A percentile compares a stretch with the other conserved stretches of the same genome.
These are phyloP conservation scores for Penicillium chermesinum DNA, from an alignment of 495 filamentous ascomycete species.

Conservation along the genomic window DNA sequence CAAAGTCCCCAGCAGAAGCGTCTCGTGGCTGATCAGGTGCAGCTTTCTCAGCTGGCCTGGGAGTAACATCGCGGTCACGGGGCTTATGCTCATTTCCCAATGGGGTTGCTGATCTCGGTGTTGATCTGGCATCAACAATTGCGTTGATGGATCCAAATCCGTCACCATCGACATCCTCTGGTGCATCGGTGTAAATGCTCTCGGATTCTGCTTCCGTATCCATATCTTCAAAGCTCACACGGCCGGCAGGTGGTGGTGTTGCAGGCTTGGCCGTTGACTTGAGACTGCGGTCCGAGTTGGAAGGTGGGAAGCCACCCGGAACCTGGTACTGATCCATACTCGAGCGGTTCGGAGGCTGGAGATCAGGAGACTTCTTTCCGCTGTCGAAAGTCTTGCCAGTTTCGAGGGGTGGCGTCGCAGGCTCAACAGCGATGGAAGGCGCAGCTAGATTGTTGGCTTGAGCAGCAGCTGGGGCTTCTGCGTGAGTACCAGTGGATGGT, in stretches of 20 bases:
- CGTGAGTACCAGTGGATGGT: neutral
- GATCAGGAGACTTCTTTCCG: constrained; percentile 8
- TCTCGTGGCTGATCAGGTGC: constrained; percentile 12
- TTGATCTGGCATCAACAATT: constrained; percentile 58
- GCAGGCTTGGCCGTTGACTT: constrained; percentile 5
- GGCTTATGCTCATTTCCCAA: constrained; percentile 9
- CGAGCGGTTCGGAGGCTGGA: constrained; percentile 16
- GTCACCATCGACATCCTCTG: constrained; percentile 70
- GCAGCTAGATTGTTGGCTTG: constrained; percentile 15
- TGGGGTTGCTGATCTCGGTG: constrained; percentile 14
- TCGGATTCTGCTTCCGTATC: constrained; percentile 49
- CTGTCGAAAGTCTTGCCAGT: too few relatives aligned
- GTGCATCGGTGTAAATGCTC: constrained; percentile 85
- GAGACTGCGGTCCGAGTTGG: constrained; percentile 21
- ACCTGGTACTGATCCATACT: constrained; percentile 37
- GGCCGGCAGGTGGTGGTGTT: constrained; percentile 6
- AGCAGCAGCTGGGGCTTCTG: constrained; percentile 3
- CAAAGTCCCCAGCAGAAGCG: constrained; percentile 10
- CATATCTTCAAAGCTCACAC: constrained; percentile 15
- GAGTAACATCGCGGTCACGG: constrained; percentile 23
- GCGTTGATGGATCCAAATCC: constrained; percentile 83
- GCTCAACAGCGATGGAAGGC: constrained; percentile 42
- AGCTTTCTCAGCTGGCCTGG: constrained; percentile 10
- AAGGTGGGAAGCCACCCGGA: constrained; percentile 34
- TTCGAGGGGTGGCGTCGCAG: constrained; percentile 21